Evolutionary conservation across 371 early-diverging fungal species (phyloP), one percentile per base, ranked within the genome.

Genomic region (Mortierella sp.): DNA sequence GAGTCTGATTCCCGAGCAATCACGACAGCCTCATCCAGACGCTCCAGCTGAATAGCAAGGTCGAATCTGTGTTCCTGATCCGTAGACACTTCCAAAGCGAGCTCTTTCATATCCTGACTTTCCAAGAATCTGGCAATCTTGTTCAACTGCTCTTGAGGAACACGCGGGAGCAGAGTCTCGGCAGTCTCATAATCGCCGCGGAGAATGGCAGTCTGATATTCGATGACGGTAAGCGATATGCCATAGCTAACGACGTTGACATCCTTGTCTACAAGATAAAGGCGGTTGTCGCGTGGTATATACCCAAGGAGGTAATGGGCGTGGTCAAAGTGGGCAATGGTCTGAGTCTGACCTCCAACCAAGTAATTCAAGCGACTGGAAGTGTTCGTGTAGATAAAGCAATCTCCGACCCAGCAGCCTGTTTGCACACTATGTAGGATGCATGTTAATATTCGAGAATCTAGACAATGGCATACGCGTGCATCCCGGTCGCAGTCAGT

Each of bases 351-450:
- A 6, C 90, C 91, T 45, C 98, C 98, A 5, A 99, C 97, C 41
- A 98, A 81, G 68, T 98, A 98, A 82, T 93, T 96, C 62, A 98
- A 84, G 31, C 98, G 91, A 81, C 96, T 96, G 58, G 89, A 83
- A 16, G 88, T 79, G 74, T 92, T 95, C 45, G 96, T 94, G 83
- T 96, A 98, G 64, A 99, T 95, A 76, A 99, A 96, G 81, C 98
- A 97, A 80, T 97, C 97, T 30, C 98, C 98, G 59, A 97, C 95
- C 98, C 98, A 99, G 64, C 88, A 87, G 26, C 96, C 99, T 3
- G 96, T 95, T 72, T 90, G 90, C 43, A 98, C 90, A 58, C 90
- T 86, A n/a, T n/a, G n/a, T n/a, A n/a, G n/a, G n/a, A n/a, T n/a
- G n/a, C n/a, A n/a, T n/a, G n/a, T n/a, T n/a, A n/a, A n/a, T n/a